phyloP scores from a whole-genome alignment of 1,284 basidiomycete genomes.

The Sanguinoderma infundibulare region DNA sequence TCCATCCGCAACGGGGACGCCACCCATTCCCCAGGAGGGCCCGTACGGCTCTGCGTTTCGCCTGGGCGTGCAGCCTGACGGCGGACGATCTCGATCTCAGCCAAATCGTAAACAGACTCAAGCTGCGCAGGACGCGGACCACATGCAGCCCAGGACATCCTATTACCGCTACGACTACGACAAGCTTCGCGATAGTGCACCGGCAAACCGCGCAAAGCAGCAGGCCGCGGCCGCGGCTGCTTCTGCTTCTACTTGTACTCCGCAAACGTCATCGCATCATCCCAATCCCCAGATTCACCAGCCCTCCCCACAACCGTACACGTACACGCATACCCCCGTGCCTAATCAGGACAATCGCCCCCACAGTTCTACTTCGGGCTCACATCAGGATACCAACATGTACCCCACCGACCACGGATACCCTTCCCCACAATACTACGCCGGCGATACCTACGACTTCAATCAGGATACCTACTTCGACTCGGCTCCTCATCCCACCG shows the following conservation, averaged over 20 bases:
- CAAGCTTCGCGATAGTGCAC: conserved; percentile 26
- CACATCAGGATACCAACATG: conserved; percentile 9
- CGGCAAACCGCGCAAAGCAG: conserved; percentile 17
- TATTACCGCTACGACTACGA: conserved; percentile 44
- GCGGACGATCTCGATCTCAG: background rate
- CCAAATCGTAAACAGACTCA: background rate
- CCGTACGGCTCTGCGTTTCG: conserved; percentile 22
- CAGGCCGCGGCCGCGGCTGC: background rate
- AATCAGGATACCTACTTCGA: conserved; percentile 3
- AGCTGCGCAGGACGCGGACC: background rate
- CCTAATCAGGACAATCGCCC: background rate
- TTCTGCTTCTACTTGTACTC: background rate
- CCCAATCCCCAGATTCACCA: background rate
- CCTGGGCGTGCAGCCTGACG: background rate
- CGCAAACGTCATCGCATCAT: background rate
- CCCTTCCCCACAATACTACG: conserved; percentile 3
- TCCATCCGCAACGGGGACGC: conserved; percentile 14
- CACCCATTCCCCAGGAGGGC: conserved; percentile 12
- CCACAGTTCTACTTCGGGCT: conserved; percentile 6
- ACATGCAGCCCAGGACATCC: conserved; percentile 14
- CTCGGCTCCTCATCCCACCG: conserved; percentile 2
- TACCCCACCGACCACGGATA: conserved; percentile 11
- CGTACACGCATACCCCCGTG: background rate
- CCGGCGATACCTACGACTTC: conserved; percentile 4
- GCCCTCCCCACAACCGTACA: too few species aligned